These are phyloP conservation scores for Zygosaccharomyces sapae DNA, from an alignment of 1,139 yeast genomes.

Conservation along the genomic window DNA sequence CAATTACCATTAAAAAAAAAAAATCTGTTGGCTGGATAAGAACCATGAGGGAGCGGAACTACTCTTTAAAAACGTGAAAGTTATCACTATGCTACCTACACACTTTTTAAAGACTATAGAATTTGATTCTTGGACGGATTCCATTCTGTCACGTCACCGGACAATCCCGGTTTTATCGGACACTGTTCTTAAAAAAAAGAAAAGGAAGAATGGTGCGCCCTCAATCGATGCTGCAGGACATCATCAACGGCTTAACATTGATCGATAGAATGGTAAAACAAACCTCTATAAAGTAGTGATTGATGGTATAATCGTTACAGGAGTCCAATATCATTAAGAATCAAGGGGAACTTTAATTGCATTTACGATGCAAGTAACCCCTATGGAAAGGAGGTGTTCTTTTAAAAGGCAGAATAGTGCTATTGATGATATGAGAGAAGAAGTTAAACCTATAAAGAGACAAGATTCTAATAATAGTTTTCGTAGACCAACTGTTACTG, in stretches of 20 bases:
- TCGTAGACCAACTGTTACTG: constrained; percentile 3
- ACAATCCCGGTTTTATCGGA: not conserved
- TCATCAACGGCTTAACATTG: not conserved
- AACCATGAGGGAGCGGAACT: too few relatives aligned
- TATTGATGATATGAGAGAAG: constrained; percentile 7
- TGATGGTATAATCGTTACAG: not conserved
- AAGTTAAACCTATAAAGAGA: constrained; percentile 10
- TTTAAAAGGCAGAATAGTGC: constrained; percentile 13
- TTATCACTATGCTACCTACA: too few relatives aligned
- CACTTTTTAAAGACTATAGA: too few relatives aligned
- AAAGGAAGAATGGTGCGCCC: constrained; percentile 4
- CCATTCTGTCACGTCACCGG: not conserved
- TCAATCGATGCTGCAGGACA: not conserved
- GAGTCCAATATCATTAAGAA: not conserved
- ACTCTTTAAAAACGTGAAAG: too few relatives aligned
- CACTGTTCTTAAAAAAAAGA: constrained; percentile 1
- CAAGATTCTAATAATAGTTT: constrained; percentile 11
- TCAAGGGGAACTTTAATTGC: not conserved
- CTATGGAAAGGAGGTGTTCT: constrained; percentile 9
- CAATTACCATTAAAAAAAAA: too few relatives aligned
- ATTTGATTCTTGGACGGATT: not conserved
- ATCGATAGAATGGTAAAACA: not conserved
- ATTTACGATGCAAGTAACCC: constrained; percentile 3
- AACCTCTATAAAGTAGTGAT: constrained; percentile 5
- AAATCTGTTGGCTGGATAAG: too few relatives aligned